Evolutionary conservation across 2,329 filamentous ascomycete genomes (phyloP).

Genomic region (Byssoonygena ceratinophila): DNA sequence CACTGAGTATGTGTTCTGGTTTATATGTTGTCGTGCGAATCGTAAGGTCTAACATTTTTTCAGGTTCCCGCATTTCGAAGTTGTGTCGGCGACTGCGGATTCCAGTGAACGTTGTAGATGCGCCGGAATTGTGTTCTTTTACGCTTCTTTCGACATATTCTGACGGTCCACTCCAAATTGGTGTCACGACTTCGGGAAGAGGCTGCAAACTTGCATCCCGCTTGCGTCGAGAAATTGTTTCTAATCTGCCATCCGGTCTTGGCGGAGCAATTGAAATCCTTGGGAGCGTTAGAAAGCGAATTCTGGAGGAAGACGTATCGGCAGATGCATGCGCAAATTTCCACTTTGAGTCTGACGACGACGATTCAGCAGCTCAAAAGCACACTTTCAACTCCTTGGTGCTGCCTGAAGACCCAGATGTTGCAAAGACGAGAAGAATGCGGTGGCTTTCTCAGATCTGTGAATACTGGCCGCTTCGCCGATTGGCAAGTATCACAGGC

Average conservation of each 20-base stretch:
- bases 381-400: slow-evolving; percentile 78
- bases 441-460: slow-evolving; percentile 93
- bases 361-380: slow-evolving; percentile 49
- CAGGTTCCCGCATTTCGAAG: slow-evolving; percentile 57
- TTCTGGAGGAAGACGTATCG: slow-evolving; percentile 62
- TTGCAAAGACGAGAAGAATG: slow-evolving; percentile 68
- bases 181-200: slow-evolving; percentile 87
- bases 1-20: slow-evolving; percentile 33
- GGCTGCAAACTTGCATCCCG: slow-evolving; percentile 89
- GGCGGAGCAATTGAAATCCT: slow-evolving; percentile 67
- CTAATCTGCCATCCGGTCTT: slow-evolving; percentile 63
- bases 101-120: slow-evolving; percentile 85
- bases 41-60: background rate
- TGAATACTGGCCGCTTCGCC: slow-evolving; percentile 91
- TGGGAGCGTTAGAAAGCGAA: slow-evolving; percentile 58
- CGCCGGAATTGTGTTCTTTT: slow-evolving; percentile 77
- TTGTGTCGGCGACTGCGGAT: slow-evolving; percentile 72
- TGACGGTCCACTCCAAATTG: slow-evolving; percentile 86
- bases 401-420: slow-evolving; percentile 56
- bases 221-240: slow-evolving; percentile 76
- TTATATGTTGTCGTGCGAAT: background rate
- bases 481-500: slow-evolving; percentile 68
- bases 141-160: slow-evolving; percentile 77
- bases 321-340: slow-evolving; percentile 36
- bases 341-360: slow-evolving; percentile 39